Evolutionary conservation across 768 basidiomycete species (phyloP).

Genomic region (Cystofilobasidium ferigula): DNA sequence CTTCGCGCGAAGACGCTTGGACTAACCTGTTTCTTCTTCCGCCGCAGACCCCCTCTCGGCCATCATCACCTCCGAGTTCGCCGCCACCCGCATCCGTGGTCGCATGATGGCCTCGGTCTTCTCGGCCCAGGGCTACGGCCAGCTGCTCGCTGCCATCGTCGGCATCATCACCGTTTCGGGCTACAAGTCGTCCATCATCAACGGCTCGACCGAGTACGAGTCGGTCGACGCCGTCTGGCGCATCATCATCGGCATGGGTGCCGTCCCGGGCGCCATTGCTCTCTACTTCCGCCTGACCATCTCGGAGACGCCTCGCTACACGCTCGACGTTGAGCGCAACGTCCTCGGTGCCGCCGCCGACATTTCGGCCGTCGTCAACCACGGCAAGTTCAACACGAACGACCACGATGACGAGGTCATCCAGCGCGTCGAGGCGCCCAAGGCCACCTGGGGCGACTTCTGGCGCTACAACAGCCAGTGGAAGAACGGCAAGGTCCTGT

Average conservation of each 20-base stretch:
- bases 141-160: conserved; percentile 61
- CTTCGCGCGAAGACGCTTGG: neutral
- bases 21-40: conserved; percentile 33
- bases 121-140: conserved; percentile 76
- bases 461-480: conserved; percentile 50
- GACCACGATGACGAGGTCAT: conserved; percentile 48
- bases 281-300: conserved; percentile 72
- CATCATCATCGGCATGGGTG: conserved; percentile 75
- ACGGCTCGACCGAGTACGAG: conserved; percentile 39
- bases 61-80: conserved; percentile 78
- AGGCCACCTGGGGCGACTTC: conserved; percentile 61
- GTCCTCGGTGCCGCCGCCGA: conserved; percentile 62
- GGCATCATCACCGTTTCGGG: conserved; percentile 54
- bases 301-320: conserved; percentile 79
- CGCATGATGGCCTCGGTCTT: conserved; percentile 85
- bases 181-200: conserved; percentile 54
- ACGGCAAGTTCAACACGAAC: conserved; percentile 43
- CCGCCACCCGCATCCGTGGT: conserved; percentile 62
- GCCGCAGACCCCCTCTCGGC: conserved; percentile 73
- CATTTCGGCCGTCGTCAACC: conserved; percentile 56
- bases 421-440: conserved; percentile 58
- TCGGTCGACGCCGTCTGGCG: conserved; percentile 60
- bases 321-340: conserved; percentile 85
- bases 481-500: conserved; percentile 66
- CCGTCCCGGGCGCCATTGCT: conserved; percentile 65